A percentile compares a stretch with the other conserved stretches of the same genome.
Conservation (phyloP, 1,139 yeast genomes). For the Yamadazyma taylorii region DNA sequence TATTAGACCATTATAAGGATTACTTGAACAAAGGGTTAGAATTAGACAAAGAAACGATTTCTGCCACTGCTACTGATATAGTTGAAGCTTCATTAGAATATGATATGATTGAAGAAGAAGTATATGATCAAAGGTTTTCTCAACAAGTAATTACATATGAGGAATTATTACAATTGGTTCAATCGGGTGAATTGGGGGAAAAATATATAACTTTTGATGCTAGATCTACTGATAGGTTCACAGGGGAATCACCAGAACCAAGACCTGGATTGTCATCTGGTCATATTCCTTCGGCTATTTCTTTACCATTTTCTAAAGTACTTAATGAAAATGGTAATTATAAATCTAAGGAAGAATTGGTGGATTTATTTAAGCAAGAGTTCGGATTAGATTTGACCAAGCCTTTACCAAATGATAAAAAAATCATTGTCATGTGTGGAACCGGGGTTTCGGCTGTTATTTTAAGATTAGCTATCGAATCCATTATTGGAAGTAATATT, state of each 20-base stretch:
- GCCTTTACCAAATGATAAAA: constrained; percentile 40
- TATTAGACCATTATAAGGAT: constrained; percentile 60
- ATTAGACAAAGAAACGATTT: constrained; percentile 23
- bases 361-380: constrained; percentile 41
- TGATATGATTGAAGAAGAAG: constrained; percentile 17
- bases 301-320: constrained; percentile 72
- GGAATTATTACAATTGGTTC: constrained; percentile 57
- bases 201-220: constrained; percentile 74
- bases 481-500: constrained; percentile 57
- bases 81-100: constrained; percentile 22
- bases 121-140: constrained; percentile 32
- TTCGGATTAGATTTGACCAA: constrained; percentile 34
- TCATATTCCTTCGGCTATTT: constrained; percentile 78
- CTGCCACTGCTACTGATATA: constrained; percentile 15
- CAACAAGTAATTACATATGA: constrained; percentile 62
- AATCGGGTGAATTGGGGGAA: constrained; percentile 44
- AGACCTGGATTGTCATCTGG: constrained; percentile 86
- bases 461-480: constrained; percentile 52
- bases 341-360: constrained; percentile 47
- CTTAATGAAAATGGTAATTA: constrained; percentile 50
- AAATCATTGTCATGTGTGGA: constrained; percentile 87
- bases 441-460: constrained; percentile 94
- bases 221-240: constrained; percentile 69
- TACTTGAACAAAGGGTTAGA: constrained; percentile 39
- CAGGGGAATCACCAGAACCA: constrained; percentile 84